Evolutionary conservation across 108 stramenopile species (phyloP).

Genomic region (Nitzschia sp.): DNA sequence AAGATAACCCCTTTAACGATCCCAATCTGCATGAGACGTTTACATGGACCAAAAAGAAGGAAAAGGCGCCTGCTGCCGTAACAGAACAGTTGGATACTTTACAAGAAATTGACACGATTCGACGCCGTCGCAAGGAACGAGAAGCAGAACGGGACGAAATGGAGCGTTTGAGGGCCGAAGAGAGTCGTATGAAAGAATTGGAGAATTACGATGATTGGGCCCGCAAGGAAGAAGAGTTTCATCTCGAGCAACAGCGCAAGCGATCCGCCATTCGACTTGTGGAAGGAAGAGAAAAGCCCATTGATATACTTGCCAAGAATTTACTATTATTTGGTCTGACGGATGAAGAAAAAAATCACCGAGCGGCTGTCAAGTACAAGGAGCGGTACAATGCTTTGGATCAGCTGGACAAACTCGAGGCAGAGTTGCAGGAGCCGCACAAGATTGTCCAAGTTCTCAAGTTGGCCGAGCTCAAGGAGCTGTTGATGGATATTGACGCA

Average conservation of each 20-base stretch:
- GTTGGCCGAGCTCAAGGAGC: constrained; percentile 79
- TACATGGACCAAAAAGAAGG: constrained; percentile 94
- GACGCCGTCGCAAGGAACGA: constrained; percentile 88
- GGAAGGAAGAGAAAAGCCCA: constrained; percentile 92
- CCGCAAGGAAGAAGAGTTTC: constrained; percentile 97
- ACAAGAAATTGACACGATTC: constrained; percentile 95
- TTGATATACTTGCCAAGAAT: constrained; percentile 97
- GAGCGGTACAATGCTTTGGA: constrained; percentile 87
- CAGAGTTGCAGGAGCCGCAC: constrained; percentile 82
- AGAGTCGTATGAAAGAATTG: constrained; percentile 90
- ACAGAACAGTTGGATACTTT: constrained; percentile 57
- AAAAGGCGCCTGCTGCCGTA: constrained; percentile 20
- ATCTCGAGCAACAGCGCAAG: constrained; percentile 90
- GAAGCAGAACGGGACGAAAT: constrained; percentile 91
- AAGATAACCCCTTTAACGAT: constrained; percentile 98
- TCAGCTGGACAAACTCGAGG: constrained; percentile 77
- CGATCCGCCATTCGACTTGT: constrained; percentile 92
- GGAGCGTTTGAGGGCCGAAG: constrained; percentile 93
- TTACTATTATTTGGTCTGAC: constrained; percentile 89
- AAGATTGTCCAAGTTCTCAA: constrained; percentile 75
- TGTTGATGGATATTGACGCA: constrained; percentile 81
- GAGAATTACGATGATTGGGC: constrained; percentile 98
- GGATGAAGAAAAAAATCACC: constrained; percentile 70
- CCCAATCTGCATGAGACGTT: constrained; percentile 95
- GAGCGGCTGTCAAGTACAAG: constrained; percentile 82